Percentiles rank a stretch among this genome's conserved stretches.
phyloP scores from a whole-genome alignment of 176 grass and related monocot species.

The Eleusine indica region DNA sequence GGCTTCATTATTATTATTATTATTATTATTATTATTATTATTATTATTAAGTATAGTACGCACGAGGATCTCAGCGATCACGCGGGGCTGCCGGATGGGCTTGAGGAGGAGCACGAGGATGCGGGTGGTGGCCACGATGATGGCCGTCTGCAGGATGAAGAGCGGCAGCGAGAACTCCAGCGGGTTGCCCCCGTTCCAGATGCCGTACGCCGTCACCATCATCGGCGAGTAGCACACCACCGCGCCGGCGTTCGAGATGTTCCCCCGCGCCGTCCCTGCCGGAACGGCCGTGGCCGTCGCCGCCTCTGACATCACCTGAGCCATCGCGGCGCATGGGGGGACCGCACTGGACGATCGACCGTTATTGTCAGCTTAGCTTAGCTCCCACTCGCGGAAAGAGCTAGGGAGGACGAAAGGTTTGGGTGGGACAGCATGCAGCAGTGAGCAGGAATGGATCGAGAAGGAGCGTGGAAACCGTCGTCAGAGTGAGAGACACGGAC shows the following conservation, averaged over 20 bases:
- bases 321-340: slow-evolving; percentile 37
- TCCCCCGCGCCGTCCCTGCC: not conserved
- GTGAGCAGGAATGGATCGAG: not conserved
- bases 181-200: slow-evolving; percentile 59
- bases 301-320: not conserved
- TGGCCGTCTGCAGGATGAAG: slow-evolving; percentile 61
- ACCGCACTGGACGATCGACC: not conserved
- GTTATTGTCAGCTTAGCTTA: not conserved
- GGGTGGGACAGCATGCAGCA: slow-evolving; percentile 5
- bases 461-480: slow-evolving; percentile 3
- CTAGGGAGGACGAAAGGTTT: not conserved
- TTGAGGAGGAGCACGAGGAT: slow-evolving; percentile 53
- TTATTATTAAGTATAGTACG: not conserved
- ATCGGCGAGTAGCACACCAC: slow-evolving; percentile 71
- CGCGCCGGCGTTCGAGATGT: slow-evolving; percentile 18
- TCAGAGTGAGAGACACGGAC: slow-evolving; percentile 3
- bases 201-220: slow-evolving; percentile 61
- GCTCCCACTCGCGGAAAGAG: not conserved
- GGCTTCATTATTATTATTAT: no score
- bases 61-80: slow-evolving; percentile 65
- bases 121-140: slow-evolving; percentile 53
- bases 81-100: slow-evolving; percentile 60
- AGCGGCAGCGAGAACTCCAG: slow-evolving; percentile 67
- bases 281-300: slow-evolving; percentile 10
- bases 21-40: no score